phyloP scores from a whole-genome alignment of 2,329 filamentous ascomycete genomes.

The Aureobasidium mangrovei region DNA sequence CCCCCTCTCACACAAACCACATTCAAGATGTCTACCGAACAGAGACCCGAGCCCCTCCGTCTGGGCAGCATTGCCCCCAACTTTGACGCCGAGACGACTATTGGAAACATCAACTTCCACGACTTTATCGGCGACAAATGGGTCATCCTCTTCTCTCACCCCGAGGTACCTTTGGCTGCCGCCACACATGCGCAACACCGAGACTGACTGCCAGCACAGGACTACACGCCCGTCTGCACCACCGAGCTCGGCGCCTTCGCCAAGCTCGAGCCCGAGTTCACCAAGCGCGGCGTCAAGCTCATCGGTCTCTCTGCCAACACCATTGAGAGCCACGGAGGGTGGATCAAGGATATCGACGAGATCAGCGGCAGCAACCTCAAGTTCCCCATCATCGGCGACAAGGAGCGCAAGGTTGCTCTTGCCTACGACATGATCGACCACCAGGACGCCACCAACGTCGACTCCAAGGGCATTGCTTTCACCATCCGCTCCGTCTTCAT shows the following conservation, averaged over 20 bases:
- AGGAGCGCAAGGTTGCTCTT: constrained; percentile 44
- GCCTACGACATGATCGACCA: constrained; percentile 46
- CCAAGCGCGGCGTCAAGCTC: constrained; percentile 53
- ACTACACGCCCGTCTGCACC: constrained; percentile 53
- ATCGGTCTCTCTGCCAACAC: constrained; percentile 49
- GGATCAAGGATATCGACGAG: constrained; percentile 47
- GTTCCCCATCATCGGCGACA: constrained; percentile 48
- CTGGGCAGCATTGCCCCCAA: constrained; percentile 59
- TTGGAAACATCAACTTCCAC: constrained; percentile 49
- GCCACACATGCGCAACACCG: neutral
- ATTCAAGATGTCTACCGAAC: constrained; percentile 7
- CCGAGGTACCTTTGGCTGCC: constrained; percentile 32
- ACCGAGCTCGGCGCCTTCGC: constrained; percentile 56
- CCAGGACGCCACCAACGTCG: constrained; percentile 51
- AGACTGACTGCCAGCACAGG: constrained; percentile 18
- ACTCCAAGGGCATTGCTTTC: constrained; percentile 49
- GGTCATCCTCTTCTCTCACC: constrained; percentile 64
- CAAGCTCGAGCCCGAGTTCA: constrained; percentile 56
- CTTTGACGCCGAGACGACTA: constrained; percentile 60
- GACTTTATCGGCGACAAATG: constrained; percentile 62
- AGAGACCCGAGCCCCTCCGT: constrained; percentile 41
- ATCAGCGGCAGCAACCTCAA: constrained; percentile 39
- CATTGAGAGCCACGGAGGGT: constrained; percentile 41
- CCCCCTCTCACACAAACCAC: neutral
- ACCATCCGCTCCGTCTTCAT: constrained; percentile 58